Evolutionary conservation across 495 filamentous ascomycete species (phyloP).

Genomic region (Podospora appendiculata): DNA sequence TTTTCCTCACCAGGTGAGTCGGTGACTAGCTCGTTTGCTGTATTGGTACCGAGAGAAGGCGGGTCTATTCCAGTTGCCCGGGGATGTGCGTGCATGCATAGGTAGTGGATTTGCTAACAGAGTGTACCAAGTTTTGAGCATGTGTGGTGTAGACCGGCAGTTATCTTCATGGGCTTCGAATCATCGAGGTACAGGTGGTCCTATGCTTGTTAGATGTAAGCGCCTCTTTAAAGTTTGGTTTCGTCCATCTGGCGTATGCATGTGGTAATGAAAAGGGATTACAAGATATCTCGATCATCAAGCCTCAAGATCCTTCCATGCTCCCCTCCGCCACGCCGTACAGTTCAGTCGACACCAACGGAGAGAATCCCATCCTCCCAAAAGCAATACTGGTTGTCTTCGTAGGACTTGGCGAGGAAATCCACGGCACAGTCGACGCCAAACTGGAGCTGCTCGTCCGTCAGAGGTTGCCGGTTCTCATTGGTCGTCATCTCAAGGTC

Average conservation of each 20-base stretch:
- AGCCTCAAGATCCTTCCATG: conserved; percentile 1
- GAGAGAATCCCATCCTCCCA: conserved; percentile 8
- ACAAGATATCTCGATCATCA: neutral
- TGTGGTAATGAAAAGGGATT: neutral
- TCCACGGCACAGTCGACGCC: conserved; percentile 3
- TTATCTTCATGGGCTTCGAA: no score
- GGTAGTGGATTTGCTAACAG: no score
- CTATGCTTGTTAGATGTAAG: conserved; percentile 42
- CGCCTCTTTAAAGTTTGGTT: neutral
- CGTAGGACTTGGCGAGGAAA: conserved; percentile 3
- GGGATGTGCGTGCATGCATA: no score
- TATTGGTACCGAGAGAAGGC: no score
- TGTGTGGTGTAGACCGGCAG: no score
- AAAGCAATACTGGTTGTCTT: conserved; percentile 9
- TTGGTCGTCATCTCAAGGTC: conserved; percentile 7
- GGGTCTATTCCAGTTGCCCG: no score
- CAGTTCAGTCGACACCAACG: conserved; percentile 3
- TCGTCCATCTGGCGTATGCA: neutral
- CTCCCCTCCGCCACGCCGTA: conserved; percentile 2
- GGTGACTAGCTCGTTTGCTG: no score
- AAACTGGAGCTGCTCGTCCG: conserved; percentile 4
- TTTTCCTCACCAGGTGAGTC: no score
- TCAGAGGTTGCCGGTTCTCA: conserved; percentile 2
- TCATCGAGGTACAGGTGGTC: no score
- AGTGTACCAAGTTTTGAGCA: no score